Evolutionary conservation across 768 basidiomycete species (phyloP), one percentile per base, ranked within the genome.

Genomic region (Lentinula detonsa): DNA sequence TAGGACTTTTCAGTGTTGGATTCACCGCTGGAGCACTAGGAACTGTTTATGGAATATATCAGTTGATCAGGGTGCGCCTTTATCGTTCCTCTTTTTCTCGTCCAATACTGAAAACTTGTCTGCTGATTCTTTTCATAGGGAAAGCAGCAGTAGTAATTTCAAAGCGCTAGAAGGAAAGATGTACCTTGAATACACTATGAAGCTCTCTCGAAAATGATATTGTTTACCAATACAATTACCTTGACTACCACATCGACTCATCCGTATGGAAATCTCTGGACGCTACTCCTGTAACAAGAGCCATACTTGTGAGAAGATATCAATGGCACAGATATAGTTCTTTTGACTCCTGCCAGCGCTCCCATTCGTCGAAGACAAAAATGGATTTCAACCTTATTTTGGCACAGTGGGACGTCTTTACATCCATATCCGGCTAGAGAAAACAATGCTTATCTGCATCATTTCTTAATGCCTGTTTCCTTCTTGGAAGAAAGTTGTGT

Each of bases 21-120:
- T 89, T 84, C 69, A 69, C 78, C 11, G 74, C 76, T 34, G 86
- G 86, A 60, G 79, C 87, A 75, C 45, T 72, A 33, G 82, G 81
- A 59, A 81, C 84, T 28, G 72, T 72, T 10, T 85, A 75, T 58
- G 85, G 84, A 11, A 69, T 80, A 3, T 81, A 73, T 68, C 69
- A 75, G 18, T 73, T 91, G 64, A 60, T 75, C 46, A 73, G 68
- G 71, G 83, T 85, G 65, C 59, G 77, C 70, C 21, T 43, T 46
- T 33, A 34, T 40, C 21, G 13, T 33, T 28, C 16, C 37, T 39
- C 3, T 16, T 16, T 48, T 10, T 48, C 15, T 39, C 7, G 6
- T 18, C 5, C 10, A 13, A 39, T 0, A 54, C 35, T 37, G 18
- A 54, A n/a, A 21, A 11, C 7, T 21, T 18, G 6, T 46, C 10